These are phyloP conservation scores for Coelastrella sp. DNA, from an alignment of 139 green algal species.

Conservation along the genomic window DNA sequence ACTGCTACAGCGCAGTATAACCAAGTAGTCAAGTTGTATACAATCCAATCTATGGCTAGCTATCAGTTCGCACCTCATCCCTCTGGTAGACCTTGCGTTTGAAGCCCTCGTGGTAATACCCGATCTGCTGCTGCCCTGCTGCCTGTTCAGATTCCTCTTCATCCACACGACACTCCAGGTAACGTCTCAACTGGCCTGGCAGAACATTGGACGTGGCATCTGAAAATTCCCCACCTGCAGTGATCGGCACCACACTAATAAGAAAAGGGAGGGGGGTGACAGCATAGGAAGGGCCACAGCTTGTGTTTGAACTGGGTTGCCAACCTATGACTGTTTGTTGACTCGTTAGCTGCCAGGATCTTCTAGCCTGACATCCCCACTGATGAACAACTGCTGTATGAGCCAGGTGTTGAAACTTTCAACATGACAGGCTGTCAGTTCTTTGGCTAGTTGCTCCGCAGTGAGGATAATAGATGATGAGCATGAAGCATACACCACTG, in stretches of 20 bases:
- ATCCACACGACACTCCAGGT: slow-evolving; percentile 19
- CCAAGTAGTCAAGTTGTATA: too few relatives aligned
- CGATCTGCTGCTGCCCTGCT: background rate
- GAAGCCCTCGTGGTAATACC: slow-evolving; percentile 34
- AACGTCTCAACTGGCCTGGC: background rate
- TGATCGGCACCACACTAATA: background rate
- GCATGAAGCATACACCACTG: too few relatives aligned
- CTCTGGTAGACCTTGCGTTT: slow-evolving; percentile 35
- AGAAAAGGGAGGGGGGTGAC: background rate
- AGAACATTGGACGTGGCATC: background rate
- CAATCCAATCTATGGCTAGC: too few relatives aligned
- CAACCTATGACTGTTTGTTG: background rate
- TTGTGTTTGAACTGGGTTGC: background rate
- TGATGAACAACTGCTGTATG: too few relatives aligned
- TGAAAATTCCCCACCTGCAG: background rate
- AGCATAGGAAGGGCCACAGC: background rate
- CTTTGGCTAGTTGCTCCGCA: background rate
- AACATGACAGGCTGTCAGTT: background rate
- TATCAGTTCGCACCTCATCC: slow-evolving; percentile 11
- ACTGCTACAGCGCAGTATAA: too few relatives aligned
- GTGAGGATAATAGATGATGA: background rate
- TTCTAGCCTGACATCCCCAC: too few relatives aligned
- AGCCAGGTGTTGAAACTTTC: too few relatives aligned
- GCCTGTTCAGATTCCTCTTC: slow-evolving; percentile 21
- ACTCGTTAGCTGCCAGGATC: too few relatives aligned